Base-by-base conservation (phyloP, 768 basidiomycete species). In the Lentinula aciculospora region DNA sequence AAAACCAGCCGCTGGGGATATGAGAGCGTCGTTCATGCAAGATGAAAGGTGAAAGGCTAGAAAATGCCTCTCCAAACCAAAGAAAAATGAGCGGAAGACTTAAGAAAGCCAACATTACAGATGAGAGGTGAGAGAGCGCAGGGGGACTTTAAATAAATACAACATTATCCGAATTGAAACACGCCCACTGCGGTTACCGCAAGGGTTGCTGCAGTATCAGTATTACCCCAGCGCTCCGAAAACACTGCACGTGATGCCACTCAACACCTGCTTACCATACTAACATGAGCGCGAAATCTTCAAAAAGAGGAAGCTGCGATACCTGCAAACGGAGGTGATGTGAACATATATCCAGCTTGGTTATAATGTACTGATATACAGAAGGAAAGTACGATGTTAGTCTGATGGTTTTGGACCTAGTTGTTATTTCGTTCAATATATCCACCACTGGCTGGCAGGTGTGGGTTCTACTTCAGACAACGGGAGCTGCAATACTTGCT, bases 21-120 rank as follows among this genome's bases (percentile, higher is more conserved):
- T 44, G 60, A n/a, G 65, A 65, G 53, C 75, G 76, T 54, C 67
- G 72, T 62, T 78, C 77, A 55, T 78, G 76, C 39, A 76, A 59
- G 58, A 67, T 63, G 54, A 69, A 64, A 19, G 37, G 37, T 25
- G 50, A 34, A 2, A 31, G 36, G 17, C 12, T 37, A 23, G 51
- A 32, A 39, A 17, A 37, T 9, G 25, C 27, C 23, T 40, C 36
- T 21, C 32, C 34, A 8, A 34, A 31, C 29, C 54, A 53, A 12
- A 39, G 36, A 27, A 62, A 65, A 66, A 31, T 28, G 25, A 29
- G 51, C 7, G 34, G 34, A 39, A 49, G 32, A 12, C 12, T n/a
- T 4, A 27, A 36, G 10, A 53, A 7, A 34, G n/a, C 49, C 53
- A 54, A 13, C 53, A 54, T 40, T 31, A 10, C 49, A 47, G 7